These are phyloP conservation scores for Neurospora hispaniola DNA, from an alignment of 495 filamentous ascomycete genomes.

Conservation along the genomic window DNA sequence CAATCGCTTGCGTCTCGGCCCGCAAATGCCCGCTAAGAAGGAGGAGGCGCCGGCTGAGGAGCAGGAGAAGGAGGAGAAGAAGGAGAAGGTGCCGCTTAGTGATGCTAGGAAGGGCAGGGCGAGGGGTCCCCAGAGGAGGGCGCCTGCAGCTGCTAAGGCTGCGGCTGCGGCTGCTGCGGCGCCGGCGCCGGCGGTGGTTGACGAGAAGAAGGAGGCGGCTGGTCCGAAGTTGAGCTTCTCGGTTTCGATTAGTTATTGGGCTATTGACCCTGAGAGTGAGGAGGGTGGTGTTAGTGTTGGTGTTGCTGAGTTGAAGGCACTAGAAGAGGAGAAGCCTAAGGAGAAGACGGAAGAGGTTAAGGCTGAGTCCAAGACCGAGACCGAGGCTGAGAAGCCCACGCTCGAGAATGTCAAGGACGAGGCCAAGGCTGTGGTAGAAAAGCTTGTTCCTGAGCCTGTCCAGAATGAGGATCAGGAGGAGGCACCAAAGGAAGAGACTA, in stretches of 20 bases:
- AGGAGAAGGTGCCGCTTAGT: constrained; percentile 65
- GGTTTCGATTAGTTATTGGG: constrained; percentile 32
- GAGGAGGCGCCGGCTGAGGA: constrained; percentile 49
- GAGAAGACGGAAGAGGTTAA: constrained; percentile 17
- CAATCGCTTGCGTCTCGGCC: constrained; percentile 71
- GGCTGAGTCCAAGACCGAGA: constrained; percentile 23
- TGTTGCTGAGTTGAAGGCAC: constrained; percentile 8
- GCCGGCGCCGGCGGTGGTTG: constrained; percentile 11
- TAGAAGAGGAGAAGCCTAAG: constrained; percentile 1
- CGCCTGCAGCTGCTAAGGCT: constrained; percentile 40
- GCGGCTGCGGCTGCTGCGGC: constrained; percentile 20
- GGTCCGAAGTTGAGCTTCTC: constrained; percentile 25
- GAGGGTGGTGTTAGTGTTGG: constrained; percentile 34
- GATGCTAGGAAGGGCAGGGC: constrained; percentile 88
- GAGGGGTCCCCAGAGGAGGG: constrained; percentile 72
- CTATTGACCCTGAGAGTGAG: constrained; percentile 35
- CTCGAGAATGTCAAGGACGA: constrained; percentile 10
- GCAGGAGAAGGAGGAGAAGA: constrained; percentile 43
- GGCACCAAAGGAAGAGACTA: constrained; percentile 12
- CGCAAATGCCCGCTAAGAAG: constrained; percentile 55
- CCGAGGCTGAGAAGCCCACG: constrained; percentile 23
- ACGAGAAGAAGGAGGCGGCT: constrained; percentile 14
- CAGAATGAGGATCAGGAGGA: constrained; percentile 1
- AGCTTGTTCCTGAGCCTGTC: neutral
- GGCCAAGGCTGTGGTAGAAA: constrained; percentile 16